phyloP scores from a whole-genome alignment of 345 rosid species.

The Eucalyptus pauciflora region DNA sequence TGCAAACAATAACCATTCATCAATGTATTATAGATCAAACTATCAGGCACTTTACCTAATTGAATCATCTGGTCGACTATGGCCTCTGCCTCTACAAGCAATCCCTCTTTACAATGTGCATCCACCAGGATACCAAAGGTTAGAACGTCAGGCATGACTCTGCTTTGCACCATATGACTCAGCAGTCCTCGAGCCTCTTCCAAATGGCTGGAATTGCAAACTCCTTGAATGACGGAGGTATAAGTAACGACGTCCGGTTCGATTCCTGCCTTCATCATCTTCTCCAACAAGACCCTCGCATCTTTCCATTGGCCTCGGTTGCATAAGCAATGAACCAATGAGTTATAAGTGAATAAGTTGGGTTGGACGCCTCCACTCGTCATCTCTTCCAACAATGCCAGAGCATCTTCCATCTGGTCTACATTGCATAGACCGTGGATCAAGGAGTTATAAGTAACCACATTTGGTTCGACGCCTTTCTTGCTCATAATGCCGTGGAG shows the following conservation, averaged over 20 bases:
- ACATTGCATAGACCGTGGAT: not conserved
- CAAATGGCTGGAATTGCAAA: not conserved
- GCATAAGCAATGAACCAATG: not conserved
- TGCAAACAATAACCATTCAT: not conserved
- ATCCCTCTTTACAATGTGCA: not conserved
- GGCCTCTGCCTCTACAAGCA: not conserved
- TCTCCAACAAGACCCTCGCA: not conserved
- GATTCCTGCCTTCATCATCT: not conserved
- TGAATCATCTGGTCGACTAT: not conserved
- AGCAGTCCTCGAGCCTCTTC: not conserved
- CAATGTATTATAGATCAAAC: not conserved
- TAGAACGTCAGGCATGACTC: not conserved
- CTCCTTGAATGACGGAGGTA: not conserved
- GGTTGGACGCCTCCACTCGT: not conserved
- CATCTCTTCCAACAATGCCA: not conserved
- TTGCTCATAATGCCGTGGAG: not conserved
- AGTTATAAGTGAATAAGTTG: not conserved
- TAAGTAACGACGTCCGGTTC: not conserved
- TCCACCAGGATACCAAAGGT: not conserved
- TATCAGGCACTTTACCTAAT: not conserved
- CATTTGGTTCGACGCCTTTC: not conserved
- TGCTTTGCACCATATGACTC: not conserved
- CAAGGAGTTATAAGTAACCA: not conserved
- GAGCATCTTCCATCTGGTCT: not conserved
- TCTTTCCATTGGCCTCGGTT: not conserved